A percentile compares a stretch with the other conserved stretches of the same genome.
phyloP scores from a whole-genome alignment of 345 rosid genomes.

The Euphorbia peplus region DNA sequence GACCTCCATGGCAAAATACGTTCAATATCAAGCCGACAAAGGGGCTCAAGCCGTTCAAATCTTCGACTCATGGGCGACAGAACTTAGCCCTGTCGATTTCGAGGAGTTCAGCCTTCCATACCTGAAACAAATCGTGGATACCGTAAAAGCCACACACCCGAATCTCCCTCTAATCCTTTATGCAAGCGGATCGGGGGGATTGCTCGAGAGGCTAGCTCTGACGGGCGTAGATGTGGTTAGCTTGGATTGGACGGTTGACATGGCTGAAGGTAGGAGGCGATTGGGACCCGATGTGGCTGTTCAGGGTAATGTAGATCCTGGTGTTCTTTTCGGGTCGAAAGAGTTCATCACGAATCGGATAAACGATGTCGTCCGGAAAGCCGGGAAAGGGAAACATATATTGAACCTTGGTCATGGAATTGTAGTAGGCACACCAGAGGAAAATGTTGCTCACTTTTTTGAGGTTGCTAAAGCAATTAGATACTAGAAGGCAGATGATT shows the following conservation, averaged over 20 bases:
- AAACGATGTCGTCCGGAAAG: constrained; percentile 82
- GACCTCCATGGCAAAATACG: constrained; percentile 79
- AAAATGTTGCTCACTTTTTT: constrained; percentile 91
- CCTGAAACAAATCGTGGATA: constrained; percentile 75
- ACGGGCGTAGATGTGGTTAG: constrained; percentile 95
- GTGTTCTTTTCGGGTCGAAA: constrained; percentile 85
- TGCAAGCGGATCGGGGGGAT: constrained; percentile 93
- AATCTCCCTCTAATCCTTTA: constrained; percentile 82
- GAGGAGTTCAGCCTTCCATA: constrained; percentile 91
- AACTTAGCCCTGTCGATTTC: constrained; percentile 92
- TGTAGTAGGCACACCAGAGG: constrained; percentile 91
- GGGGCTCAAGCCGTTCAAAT: constrained; percentile 99
- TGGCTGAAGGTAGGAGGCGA: constrained; percentile 93
- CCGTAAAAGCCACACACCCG: constrained; percentile 84
- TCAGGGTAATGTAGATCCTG: constrained; percentile 95
- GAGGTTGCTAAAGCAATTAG: constrained; percentile 79
- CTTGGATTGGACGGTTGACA: constrained; percentile 98
- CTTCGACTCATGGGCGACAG: constrained; percentile 97
- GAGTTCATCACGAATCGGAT: constrained; percentile 83
- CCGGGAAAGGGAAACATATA: constrained; percentile 83
- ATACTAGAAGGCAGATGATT: constrained; percentile 34
- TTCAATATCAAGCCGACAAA: constrained; percentile 74
- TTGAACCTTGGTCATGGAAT: constrained; percentile 95
- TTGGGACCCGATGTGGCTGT: constrained; percentile 73
- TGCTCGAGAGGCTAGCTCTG: constrained; percentile 79